phyloP scores from a whole-genome alignment of 1,139 yeast genomes.

The Magnusiomyces paraingens region DNA sequence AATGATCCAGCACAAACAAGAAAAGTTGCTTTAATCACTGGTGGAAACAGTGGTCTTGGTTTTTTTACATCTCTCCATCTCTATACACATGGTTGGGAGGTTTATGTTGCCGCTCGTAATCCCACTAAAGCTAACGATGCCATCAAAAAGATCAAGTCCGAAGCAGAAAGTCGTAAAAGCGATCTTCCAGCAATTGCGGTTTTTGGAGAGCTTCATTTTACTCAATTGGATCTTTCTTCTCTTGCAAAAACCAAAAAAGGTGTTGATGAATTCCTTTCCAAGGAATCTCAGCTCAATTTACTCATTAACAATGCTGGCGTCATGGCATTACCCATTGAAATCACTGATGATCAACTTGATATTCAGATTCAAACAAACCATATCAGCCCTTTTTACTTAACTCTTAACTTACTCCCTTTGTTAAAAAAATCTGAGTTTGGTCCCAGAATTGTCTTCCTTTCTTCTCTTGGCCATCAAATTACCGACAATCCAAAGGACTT shows the following conservation, averaged over 20 bases:
- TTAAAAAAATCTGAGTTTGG: constrained; percentile 38
- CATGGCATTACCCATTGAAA: constrained; percentile 63
- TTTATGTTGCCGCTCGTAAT: constrained; percentile 69
- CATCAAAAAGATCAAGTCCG: constrained; percentile 46
- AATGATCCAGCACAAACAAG: constrained; percentile 29
- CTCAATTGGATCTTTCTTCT: constrained; percentile 59
- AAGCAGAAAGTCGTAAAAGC: constrained; percentile 39
- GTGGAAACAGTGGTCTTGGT: constrained; percentile 79
- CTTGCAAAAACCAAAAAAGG: constrained; percentile 54
- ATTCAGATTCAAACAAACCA: constrained; percentile 76
- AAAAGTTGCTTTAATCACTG: constrained; percentile 64
- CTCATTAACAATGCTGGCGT: constrained; percentile 78
- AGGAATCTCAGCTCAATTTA: constrained; percentile 51
- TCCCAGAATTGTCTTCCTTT: constrained; percentile 59
- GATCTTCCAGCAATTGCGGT: constrained; percentile 19
- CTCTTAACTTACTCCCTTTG: constrained; percentile 53
- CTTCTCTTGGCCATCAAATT: constrained; percentile 64
- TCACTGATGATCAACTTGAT: constrained; percentile 69
- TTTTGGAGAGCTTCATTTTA: constrained; percentile 51
- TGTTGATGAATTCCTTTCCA: constrained; percentile 41
- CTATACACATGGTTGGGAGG: constrained; percentile 68
- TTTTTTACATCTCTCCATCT: constrained; percentile 69
- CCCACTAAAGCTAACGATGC: constrained; percentile 50
- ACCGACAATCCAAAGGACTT: constrained; percentile 47
- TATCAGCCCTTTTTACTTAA: constrained; percentile 65